Percentiles rank a stretch among this genome's conserved stretches.
phyloP scores from a whole-genome alignment of 768 basidiomycete genomes.

The Suillus subalutaceus region DNA sequence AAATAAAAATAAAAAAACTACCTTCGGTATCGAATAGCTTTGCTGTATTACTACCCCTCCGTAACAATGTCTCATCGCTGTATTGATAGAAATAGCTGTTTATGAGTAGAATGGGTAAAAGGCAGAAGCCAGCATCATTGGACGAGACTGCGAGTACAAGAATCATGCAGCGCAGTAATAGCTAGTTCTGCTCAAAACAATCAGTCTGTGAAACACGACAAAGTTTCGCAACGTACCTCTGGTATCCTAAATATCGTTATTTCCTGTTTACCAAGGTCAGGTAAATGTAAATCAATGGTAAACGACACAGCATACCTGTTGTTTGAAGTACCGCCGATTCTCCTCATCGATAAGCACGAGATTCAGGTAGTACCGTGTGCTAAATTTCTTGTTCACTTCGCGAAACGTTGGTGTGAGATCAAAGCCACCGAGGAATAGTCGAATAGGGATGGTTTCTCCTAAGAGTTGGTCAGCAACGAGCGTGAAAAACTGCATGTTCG shows the following conservation, averaged over 20 bases:
- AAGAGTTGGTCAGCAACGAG: slow-evolving; percentile 5
- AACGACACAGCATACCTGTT: slow-evolving; percentile 60
- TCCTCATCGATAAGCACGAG: slow-evolving; percentile 97
- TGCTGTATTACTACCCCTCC: neutral
- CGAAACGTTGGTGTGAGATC: slow-evolving; percentile 98
- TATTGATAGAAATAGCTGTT: neutral
- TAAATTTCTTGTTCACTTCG: slow-evolving; percentile 99
- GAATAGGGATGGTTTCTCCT: slow-evolving; percentile 99
- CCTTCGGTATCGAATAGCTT: neutral
- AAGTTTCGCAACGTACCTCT: slow-evolving; percentile 51
- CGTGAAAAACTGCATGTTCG: neutral
- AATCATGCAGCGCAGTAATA: slow-evolving; percentile 1
- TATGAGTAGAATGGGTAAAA: neutral
- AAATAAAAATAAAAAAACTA: neutral
- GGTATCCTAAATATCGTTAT: slow-evolving; percentile 92
- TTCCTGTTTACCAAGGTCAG: slow-evolving; percentile 48
- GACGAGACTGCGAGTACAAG: neutral
- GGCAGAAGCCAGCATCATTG: neutral
- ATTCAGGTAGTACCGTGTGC: slow-evolving; percentile 95
- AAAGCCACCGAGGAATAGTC: slow-evolving; percentile 96
- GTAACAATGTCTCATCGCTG: neutral
- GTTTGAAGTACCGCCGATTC: slow-evolving; percentile 97
- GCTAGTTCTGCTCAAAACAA: slow-evolving; percentile 37
- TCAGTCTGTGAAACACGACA: slow-evolving; percentile 12
- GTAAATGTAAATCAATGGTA: neutral